These are phyloP conservation scores for Grigorovia humatica DNA, from an alignment of 805 yeast genomes.

Conservation along the genomic window DNA sequence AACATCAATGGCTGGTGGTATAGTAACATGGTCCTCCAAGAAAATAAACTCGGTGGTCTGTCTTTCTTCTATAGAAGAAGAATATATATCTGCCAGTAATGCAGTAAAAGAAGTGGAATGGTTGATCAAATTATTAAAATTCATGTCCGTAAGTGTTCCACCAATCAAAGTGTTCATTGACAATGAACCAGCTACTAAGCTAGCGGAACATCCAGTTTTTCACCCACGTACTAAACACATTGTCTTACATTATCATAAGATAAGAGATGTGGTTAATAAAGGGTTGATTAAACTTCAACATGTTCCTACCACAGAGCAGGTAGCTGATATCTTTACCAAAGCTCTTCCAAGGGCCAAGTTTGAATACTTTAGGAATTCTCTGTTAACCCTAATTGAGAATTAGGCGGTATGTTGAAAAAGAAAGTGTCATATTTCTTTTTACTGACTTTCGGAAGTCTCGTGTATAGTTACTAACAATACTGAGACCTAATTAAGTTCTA, in stretches of 20 bases:
- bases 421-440: too few species aligned
- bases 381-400: not conserved
- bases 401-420: too few species aligned
- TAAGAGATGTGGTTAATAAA: conserved; percentile 2
- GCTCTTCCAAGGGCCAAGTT: not conserved
- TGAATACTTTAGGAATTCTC: not conserved
- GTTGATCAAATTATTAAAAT: conserved; percentile 1
- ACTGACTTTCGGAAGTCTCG: too few species aligned
- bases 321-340: conserved; percentile 5
- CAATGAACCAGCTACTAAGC: conserved; percentile 3
- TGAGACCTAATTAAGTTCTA: too few species aligned
- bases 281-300: not conserved
- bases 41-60: conserved; percentile 5
- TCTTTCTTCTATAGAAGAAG: conserved; percentile 8
- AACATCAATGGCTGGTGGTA: conserved; percentile 5
- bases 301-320: conserved; percentile 5
- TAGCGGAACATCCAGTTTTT: conserved; percentile 3
- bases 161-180: conserved; percentile 2
- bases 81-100: conserved; percentile 7
- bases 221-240: conserved; percentile 8
- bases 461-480: too few species aligned
- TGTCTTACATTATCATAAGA: conserved; percentile 4
- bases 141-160: not conserved
- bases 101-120: conserved; percentile 5
- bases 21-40: conserved; percentile 9